These are phyloP conservation scores for Scolecobasidium constrictum DNA, from an alignment of 2,329 filamentous ascomycete species.

Conservation along the genomic window DNA sequence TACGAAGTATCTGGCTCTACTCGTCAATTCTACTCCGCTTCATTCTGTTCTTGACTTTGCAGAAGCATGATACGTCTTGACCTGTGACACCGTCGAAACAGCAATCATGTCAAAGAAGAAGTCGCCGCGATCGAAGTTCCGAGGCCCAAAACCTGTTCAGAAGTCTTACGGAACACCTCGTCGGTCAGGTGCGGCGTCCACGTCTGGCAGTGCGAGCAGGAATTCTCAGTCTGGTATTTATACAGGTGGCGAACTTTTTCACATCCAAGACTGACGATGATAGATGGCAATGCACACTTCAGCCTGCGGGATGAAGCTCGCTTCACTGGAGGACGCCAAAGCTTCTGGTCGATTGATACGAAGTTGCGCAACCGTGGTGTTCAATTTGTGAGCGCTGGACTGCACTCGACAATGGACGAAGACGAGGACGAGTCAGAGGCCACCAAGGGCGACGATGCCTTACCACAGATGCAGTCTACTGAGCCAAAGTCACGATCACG, in stretches of 20 bases:
- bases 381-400: slow-evolving; percentile 50
- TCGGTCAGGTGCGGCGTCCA: too few relatives aligned
- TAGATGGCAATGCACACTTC: slow-evolving; percentile 16
- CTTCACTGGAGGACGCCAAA: slow-evolving; percentile 42
- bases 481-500: too few relatives aligned
- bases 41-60: too few relatives aligned
- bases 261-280: too few relatives aligned
- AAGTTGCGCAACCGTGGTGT: slow-evolving; percentile 46
- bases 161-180: background rate
- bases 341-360: slow-evolving; percentile 34
- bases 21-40: too few relatives aligned
- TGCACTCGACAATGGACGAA: slow-evolving; percentile 21
- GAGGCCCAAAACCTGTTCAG: background rate
- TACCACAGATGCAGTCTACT: too few relatives aligned
- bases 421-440: slow-evolving; percentile 16
- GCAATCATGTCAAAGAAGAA: slow-evolving; percentile 1
- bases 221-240: background rate
- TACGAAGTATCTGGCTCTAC: too few relatives aligned
- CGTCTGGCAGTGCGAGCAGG: background rate
- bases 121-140: background rate
- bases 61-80: too few relatives aligned
- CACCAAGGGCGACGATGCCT: slow-evolving; percentile 10
- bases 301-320: slow-evolving; percentile 48
- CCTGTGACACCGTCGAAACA: too few relatives aligned
- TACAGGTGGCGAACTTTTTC: too few relatives aligned